phyloP scores from a whole-genome alignment of 2,329 filamentous ascomycete species.

The Aschersonia sp. region DNA sequence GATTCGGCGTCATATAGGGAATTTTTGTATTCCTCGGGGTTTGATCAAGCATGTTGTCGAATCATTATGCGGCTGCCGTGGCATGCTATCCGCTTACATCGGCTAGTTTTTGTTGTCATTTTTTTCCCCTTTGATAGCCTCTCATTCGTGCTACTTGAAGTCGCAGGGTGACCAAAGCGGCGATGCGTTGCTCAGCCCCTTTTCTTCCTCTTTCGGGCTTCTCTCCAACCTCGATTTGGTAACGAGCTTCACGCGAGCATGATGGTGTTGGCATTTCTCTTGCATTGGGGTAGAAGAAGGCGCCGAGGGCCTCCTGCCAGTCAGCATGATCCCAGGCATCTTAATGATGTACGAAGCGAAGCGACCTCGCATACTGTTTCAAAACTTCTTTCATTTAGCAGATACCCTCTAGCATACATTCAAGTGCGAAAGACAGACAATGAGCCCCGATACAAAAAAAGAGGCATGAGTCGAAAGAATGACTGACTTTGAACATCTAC shows the following conservation, averaged over 20 bases:
- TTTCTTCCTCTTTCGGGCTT: not conserved
- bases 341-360: not conserved
- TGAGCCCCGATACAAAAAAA: not conserved
- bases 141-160: not conserved
- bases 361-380: not conserved
- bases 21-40: slow-evolving; percentile 1
- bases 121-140: not conserved
- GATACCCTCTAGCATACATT: slow-evolving; percentile 20
- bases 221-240: too few species aligned
- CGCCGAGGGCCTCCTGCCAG: not conserved
- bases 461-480: not conserved
- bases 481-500: too few species aligned
- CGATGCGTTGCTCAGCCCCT: not conserved
- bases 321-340: not conserved
- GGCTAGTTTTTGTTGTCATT: not conserved
- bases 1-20: not conserved
- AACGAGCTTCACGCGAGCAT: too few species aligned
- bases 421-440: slow-evolving; percentile 7
- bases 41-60: not conserved
- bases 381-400: slow-evolving; percentile 12
- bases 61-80: not conserved
- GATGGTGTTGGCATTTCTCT: not conserved
- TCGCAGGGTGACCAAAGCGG: too few species aligned
- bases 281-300: not conserved
- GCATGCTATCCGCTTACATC: not conserved